A percentile compares a stretch with the other conserved stretches of the same genome.
Evolutionary conservation across 306 rosid genomes (phyloP).

Genomic region (Vigna reflexopilosa): DNA sequence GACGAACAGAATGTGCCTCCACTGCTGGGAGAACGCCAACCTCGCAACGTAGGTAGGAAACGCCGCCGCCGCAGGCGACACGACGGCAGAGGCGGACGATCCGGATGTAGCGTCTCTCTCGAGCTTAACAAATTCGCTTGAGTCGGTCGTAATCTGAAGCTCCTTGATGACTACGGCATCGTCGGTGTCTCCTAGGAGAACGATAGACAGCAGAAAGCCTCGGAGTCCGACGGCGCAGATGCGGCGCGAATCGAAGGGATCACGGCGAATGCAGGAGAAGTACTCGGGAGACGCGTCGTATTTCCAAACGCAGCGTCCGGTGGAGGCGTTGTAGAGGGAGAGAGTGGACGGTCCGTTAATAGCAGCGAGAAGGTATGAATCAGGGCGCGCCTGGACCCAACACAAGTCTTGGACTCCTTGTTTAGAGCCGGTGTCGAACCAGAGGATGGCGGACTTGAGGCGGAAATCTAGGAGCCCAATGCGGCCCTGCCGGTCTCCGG

Average conservation of each 20-base stretch:
- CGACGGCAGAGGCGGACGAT: constrained; percentile 28
- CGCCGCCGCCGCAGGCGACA: constrained; percentile 63
- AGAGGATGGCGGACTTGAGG: constrained; percentile 60
- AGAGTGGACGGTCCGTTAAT: constrained; percentile 77
- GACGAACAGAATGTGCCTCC: constrained; percentile 78
- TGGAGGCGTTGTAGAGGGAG: constrained; percentile 64
- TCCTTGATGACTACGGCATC: constrained; percentile 67
- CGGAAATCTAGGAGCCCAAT: constrained; percentile 83
- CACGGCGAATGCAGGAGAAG: constrained; percentile 82
- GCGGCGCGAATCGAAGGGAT: constrained; percentile 92
- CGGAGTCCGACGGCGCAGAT: constrained; percentile 81
- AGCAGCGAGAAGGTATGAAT: constrained; percentile 67
- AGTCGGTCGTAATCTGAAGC: constrained; percentile 70
- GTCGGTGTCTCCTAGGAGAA: constrained; percentile 70
- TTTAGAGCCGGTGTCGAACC: constrained; percentile 74
- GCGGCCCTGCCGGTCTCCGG: constrained; percentile 92
- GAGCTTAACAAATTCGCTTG: constrained; percentile 64
- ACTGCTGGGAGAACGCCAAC: constrained; percentile 77
- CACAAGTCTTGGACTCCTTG: constrained; percentile 83
- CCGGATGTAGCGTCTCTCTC: constrained; percentile 60
- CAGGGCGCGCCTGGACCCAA: constrained; percentile 86
- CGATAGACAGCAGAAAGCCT: constrained; percentile 74
- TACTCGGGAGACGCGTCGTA: constrained; percentile 81
- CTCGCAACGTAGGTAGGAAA: constrained; percentile 71
- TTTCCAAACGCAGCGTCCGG: constrained; percentile 85